phyloP scores from a whole-genome alignment of 352 stramenopile genomes.

The Globisporangium cederbergense region DNA sequence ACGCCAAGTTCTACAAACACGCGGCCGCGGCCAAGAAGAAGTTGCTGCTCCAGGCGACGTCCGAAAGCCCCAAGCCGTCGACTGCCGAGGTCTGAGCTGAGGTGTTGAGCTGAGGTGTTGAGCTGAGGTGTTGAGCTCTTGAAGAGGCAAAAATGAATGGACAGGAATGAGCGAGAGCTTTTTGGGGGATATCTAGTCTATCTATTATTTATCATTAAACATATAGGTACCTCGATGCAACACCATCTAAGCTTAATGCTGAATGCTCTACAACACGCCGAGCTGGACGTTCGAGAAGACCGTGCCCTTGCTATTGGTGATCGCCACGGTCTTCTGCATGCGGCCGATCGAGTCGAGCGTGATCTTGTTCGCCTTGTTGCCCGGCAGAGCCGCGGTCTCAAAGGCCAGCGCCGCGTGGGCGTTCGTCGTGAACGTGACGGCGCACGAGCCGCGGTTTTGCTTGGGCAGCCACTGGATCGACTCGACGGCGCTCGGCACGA shows the following conservation, averaged over 20 bases:
- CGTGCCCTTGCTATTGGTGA: constrained; percentile 57
- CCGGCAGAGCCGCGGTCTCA: constrained; percentile 33
- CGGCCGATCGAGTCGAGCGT: constrained; percentile 65
- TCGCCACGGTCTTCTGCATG: constrained; percentile 60
- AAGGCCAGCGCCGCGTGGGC: constrained; percentile 71
- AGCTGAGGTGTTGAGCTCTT: neutral
- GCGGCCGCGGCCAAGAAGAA: constrained; percentile 75
- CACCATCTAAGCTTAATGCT: neutral
- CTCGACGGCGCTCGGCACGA: constrained; percentile 68
- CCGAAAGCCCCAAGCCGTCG: constrained; percentile 21
- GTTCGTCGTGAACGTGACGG: constrained; percentile 63
- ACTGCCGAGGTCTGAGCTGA: constrained; percentile 27
- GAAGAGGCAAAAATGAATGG: constrained; percentile 8
- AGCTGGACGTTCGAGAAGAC: constrained; percentile 68
- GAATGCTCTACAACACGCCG: constrained; percentile 28
- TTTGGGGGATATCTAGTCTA: constrained; percentile 9
- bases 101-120: too few species aligned
- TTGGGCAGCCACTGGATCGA: constrained; percentile 57
- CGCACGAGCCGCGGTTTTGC: constrained; percentile 65
- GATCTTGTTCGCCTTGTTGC: constrained; percentile 31
- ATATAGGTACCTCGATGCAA: neutral
- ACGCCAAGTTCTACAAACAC: constrained; percentile 78
- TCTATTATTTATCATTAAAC: constrained; percentile 21
- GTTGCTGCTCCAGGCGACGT: constrained; percentile 20
- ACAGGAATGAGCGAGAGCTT: constrained; percentile 11